phyloP scores from a whole-genome alignment of 2,329 filamentous ascomycete species.

The Tetracladium maxilliforme region DNA sequence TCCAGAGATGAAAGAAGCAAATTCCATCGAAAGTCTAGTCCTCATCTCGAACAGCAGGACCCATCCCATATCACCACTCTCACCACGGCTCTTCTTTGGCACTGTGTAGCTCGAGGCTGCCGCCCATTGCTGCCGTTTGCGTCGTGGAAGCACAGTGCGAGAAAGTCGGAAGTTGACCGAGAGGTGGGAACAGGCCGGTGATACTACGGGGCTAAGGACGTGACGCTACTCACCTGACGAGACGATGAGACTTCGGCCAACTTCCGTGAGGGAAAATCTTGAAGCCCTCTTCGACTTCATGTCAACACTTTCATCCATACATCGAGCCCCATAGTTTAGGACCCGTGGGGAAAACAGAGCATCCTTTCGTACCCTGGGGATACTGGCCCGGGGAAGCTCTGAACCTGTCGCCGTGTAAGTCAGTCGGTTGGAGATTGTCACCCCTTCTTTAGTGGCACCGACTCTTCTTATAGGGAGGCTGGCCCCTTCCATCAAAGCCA shows the following conservation, averaged over 20 bases:
- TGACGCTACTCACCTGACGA: too few species aligned
- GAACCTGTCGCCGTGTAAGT: conserved; percentile 1
- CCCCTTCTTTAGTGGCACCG: too few species aligned
- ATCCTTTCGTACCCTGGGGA: not conserved
- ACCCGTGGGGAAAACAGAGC: too few species aligned
- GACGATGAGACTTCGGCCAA: too few species aligned
- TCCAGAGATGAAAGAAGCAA: conserved; percentile 1
- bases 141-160: too few species aligned
- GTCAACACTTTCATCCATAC: conserved; percentile 1
- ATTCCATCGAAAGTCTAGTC: conserved; percentile 1
- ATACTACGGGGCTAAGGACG: conserved; percentile 1
- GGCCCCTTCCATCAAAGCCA: not conserved
- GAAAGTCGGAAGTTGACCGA: conserved; percentile 3
- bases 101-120: conserved; percentile 1
- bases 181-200: not conserved
- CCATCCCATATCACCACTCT: not conserved
- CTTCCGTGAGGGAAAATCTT: conserved; percentile 3
- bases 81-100: conserved; percentile 1
- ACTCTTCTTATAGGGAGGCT: too few species aligned
- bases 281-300: too few species aligned
- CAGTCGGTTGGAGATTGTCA: conserved; percentile 1
- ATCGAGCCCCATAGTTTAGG: conserved; percentile 1
- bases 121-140: too few species aligned
- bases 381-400: conserved; percentile 1
- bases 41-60: not conserved